phyloP scores from a whole-genome alignment of 345 rosid species.

The Syzygium grande region DNA sequence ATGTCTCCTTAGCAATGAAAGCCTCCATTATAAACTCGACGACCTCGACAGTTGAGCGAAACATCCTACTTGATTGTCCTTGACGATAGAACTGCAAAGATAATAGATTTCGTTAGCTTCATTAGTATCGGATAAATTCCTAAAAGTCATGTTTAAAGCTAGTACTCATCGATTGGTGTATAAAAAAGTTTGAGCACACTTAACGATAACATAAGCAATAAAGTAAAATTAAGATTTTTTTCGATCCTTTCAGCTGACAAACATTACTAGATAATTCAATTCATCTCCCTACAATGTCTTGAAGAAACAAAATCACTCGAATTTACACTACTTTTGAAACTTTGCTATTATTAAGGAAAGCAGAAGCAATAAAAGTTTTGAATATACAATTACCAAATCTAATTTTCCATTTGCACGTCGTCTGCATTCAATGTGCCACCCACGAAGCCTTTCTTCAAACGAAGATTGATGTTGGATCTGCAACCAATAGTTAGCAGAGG shows the following conservation, averaged over 20 bases:
- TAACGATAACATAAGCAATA: neutral
- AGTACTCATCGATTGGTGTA: neutral
- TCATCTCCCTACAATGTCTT: neutral
- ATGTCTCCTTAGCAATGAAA: neutral
- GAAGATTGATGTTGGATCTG: neutral
- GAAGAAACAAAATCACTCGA: neutral
- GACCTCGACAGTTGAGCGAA: neutral
- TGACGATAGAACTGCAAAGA: neutral
- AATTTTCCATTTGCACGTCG: neutral
- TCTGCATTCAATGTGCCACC: neutral
- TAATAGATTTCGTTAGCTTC: neutral
- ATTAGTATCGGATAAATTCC: neutral
- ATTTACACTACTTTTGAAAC: neutral
- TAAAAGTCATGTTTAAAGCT: neutral
- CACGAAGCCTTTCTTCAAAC: neutral
- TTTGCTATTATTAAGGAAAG: neutral
- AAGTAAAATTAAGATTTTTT: neutral
- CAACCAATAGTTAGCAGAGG: neutral
- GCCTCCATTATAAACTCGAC: neutral
- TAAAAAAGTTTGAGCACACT: neutral
- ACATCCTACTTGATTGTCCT: neutral
- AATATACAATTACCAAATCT: neutral
- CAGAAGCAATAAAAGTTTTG: neutral
- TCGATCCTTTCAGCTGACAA: neutral
- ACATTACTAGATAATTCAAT: neutral